Evolutionary conservation across 1,139 yeast species (phyloP).

Genomic region (Pichia sp.): DNA sequence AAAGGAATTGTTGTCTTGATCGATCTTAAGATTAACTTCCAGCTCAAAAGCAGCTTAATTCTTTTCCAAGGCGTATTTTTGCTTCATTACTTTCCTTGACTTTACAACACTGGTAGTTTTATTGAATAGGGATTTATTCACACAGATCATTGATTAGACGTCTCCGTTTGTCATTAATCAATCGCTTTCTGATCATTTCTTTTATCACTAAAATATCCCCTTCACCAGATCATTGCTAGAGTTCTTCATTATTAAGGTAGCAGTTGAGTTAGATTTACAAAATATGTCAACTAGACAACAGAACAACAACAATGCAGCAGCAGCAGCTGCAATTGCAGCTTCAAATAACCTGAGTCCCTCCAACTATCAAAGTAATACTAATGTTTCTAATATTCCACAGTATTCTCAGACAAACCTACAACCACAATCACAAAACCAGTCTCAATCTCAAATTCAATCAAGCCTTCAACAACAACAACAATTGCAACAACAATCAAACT

Average conservation of each 20-base stretch:
- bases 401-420: conserved; percentile 14
- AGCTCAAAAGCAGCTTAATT: too few species aligned
- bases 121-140: too few species aligned
- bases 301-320: conserved; percentile 13
- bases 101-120: too few species aligned
- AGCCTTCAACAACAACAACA: conserved; percentile 7
- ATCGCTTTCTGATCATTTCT: not conserved
- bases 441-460: conserved; percentile 3
- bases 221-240: not conserved
- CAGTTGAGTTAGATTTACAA: not conserved
- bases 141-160: not conserved
- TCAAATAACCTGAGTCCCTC: conserved; percentile 15
- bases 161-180: not conserved
- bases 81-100: too few species aligned
- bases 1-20: too few species aligned
- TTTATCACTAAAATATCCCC: not conserved
- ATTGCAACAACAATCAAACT: not conserved
- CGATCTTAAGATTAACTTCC: too few species aligned
- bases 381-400: conserved; percentile 21
- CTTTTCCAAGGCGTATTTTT: too few species aligned
- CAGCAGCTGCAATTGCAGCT: conserved; percentile 24
- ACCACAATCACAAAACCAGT: not conserved
- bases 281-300: too few species aligned
- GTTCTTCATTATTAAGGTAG: not conserved
- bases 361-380: conserved; percentile 16